Evolutionary conservation across 2,329 filamentous ascomycete genomes (phyloP).

Genomic region (Epicoccum nigrum): DNA sequence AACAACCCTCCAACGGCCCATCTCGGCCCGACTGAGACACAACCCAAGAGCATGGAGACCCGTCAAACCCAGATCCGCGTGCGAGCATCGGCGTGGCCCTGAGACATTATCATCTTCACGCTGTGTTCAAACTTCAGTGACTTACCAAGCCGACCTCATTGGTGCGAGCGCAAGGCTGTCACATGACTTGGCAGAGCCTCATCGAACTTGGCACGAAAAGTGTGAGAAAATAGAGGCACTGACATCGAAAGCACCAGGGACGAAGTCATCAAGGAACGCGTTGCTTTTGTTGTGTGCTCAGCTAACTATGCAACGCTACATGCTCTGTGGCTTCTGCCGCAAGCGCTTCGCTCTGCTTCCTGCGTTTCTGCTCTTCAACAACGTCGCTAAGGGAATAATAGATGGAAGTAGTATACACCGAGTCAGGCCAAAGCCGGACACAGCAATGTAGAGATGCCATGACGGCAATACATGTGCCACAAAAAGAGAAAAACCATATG

Average conservation of each 20-base stretch:
- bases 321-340: slow-evolving; percentile 16
- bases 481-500: slow-evolving; percentile 36
- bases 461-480: slow-evolving; percentile 24
- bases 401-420: slow-evolving; percentile 37
- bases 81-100: not conserved
- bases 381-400: slow-evolving; percentile 23
- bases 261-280: slow-evolving; percentile 20
- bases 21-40: slow-evolving; percentile 7
- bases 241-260: too few relatives aligned
- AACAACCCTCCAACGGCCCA: not conserved
- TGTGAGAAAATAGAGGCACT: not conserved
- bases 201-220: not conserved
- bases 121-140: not conserved
- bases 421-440: slow-evolving; percentile 27
- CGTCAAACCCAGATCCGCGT: too few relatives aligned
- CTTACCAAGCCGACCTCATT: not conserved
- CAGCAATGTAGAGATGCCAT: slow-evolving; percentile 17
- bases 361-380: slow-evolving; percentile 22
- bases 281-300: slow-evolving; percentile 38
- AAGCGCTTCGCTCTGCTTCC: slow-evolving; percentile 8
- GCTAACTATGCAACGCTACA: slow-evolving; percentile 28
- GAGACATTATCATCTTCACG: not conserved
- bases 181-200: not conserved
- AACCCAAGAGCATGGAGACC: too few relatives aligned
- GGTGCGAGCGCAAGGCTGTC: not conserved